Evolutionary conservation across 2,329 filamentous ascomycete species (phyloP).

Genomic region (Fusarium continuum): DNA sequence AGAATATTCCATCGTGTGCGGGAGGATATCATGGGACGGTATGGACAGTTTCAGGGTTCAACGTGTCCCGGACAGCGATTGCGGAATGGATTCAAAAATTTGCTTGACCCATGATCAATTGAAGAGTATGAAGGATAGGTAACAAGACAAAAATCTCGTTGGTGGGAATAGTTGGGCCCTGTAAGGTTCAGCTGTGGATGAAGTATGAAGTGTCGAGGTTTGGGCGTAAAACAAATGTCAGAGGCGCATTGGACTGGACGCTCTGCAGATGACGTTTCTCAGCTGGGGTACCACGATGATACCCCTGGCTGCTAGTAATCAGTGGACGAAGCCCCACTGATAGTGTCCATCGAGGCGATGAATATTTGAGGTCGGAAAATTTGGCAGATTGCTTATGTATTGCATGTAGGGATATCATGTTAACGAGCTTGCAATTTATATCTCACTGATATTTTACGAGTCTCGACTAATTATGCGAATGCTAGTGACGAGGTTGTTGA

Average conservation of each 20-base stretch:
- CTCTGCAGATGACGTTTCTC: conserved; percentile 36
- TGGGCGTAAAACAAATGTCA: conserved; percentile 32
- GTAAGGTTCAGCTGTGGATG: conserved; percentile 17
- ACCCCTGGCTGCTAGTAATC: conserved; percentile 17
- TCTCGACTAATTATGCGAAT: too few species aligned
- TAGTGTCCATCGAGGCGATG: not conserved
- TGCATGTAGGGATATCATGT: not conserved
- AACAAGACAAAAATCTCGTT: not conserved
- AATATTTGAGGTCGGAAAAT: not conserved
- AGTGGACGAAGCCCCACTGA: conserved; percentile 15
- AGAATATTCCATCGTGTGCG: conserved; percentile 58
- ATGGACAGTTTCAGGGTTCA: conserved; percentile 18
- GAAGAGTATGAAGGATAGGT: not conserved
- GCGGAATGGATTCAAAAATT: conserved; percentile 12
- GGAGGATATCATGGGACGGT: conserved; percentile 11
- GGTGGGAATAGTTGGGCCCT: conserved; percentile 9
- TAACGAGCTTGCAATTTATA: too few species aligned
- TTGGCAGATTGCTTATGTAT: too few species aligned
- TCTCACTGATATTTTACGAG: too few species aligned
- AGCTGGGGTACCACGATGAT: conserved; percentile 27
- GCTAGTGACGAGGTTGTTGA: too few species aligned
- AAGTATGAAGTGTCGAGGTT: conserved; percentile 34
- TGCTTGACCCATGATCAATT: conserved; percentile 18
- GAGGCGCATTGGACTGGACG: conserved; percentile 23
- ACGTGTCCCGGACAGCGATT: conserved; percentile 20